Base-by-base conservation (phyloP, 208 protist species). In the Acanthamoeba lenticulata region DNA sequence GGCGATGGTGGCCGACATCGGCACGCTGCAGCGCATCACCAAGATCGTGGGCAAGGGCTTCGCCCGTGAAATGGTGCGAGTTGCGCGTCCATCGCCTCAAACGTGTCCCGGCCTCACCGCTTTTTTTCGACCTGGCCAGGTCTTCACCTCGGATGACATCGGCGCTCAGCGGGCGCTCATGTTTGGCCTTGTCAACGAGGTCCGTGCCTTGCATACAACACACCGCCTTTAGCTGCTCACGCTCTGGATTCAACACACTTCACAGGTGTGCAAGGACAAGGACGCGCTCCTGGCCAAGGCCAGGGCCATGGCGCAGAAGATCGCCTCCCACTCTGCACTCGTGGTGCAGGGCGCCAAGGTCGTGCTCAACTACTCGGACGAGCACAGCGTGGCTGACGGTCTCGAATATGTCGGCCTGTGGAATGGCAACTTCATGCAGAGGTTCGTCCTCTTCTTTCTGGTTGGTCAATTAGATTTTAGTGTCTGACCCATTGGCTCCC, bases 261-360 rank as follows among this genome's bases (percentile, higher is more conserved):
- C 27, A 34, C 15, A 91, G 85, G 85, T 91, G 34, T 91, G 36
- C 85, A 91, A 91, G 55, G 85, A 91, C 85, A 91, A 91, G 27
- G 85, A 91, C 5, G 85, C n/a, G 29, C 47, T 91, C 9, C 42
- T 91, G 21, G 47, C 44, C 49, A 67, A 57, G 42, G 85, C 49
- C 0, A 7, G 85, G 24, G 85, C 47, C 19, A 91, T 91, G 85
- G 85, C 85, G 9, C 21, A 69, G 36, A 5, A 29, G 2, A 91
- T 91, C 85, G 85, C 85, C 57, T 21, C 44, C 52, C 44, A 69
- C 34, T 91, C 85, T 11, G 19, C 85, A 15, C 27, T 91, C 34
- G 85, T 91, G 9, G 85, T 91, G 13, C 85, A 91, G 32, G 85
- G 85, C 49, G 55, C 85, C 15, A 91, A 91, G 85, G 27, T 52